Conservation (phyloP, 305 asterid genomes). For the Fraxinus dipetala region DNA sequence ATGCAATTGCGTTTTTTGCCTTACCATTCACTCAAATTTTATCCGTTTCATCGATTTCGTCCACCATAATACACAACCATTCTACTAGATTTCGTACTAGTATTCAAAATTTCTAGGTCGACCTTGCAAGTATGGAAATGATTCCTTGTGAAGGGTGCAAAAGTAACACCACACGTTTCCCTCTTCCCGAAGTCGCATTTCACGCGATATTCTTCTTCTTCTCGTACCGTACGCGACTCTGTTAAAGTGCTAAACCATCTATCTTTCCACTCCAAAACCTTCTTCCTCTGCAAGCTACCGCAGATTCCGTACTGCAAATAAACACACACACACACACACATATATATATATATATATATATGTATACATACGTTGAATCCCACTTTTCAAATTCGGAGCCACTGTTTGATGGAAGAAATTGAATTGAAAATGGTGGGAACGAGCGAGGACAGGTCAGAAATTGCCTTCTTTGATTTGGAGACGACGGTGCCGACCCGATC, state of each 20-base stretch:
- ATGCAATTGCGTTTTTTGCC: not conserved
- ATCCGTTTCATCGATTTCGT: not conserved
- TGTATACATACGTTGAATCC: not conserved
- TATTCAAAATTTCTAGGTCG: not conserved
- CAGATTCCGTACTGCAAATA: not conserved
- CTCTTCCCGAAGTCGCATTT: conserved; percentile 27
- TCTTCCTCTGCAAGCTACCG: conserved; percentile 29
- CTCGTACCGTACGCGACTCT: not conserved
- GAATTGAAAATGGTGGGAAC: conserved; percentile 31
- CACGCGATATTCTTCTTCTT: conserved; percentile 33
- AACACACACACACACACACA: not conserved
- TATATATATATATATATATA: not conserved
- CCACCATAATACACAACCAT: not conserved
- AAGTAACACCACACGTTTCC: conserved; percentile 33
- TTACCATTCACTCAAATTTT: not conserved
- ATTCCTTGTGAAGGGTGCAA: conserved; percentile 19
- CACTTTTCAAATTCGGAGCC: not conserved
- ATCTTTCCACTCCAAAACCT: not conserved
- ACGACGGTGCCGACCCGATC: conserved; percentile 74
- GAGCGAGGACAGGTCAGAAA: conserved; percentile 58
- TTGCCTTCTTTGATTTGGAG: conserved; percentile 92
- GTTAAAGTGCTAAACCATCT: not conserved
- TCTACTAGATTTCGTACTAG: not conserved
- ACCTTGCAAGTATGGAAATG: not conserved
- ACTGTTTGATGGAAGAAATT: not conserved